Evolutionary conservation across 768 basidiomycete genomes (phyloP), one percentile per base, ranked within the genome.

Genomic region (Agrocybe praecox): DNA sequence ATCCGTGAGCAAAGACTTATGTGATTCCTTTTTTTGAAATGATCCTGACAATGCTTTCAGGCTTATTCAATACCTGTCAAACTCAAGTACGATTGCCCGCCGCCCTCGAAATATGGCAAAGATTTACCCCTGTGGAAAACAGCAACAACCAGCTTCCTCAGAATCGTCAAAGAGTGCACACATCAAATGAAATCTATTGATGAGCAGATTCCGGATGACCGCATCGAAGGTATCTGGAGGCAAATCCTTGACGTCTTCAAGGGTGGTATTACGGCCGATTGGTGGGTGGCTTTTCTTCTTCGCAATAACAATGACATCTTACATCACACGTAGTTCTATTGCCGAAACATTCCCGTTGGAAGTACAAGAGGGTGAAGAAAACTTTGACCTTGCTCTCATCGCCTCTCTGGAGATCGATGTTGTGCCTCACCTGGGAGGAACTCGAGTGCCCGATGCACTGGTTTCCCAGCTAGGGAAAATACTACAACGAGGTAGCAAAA

Each of bases 81-180:
- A 66, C 76, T 98, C 60, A 96, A 96, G 72, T 96, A 98, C 61
- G 94, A 96, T 33, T 97, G 96, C 69, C 96, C 96, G 0, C 75
- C 90, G 0, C 83, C 96, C 0, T 94, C 90, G 40, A 94, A 89
- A 67, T 93, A 86, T 66, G 94, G 92, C 2, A 88, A 92, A 52
- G 96, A 96, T 65, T 74, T 72, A 19, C 94, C 96, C 0, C 74
- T 99, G 2, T 98, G 96, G 96, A 96, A 95, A 74, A 95, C 94
- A 0, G 96, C 94, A n/a, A 94, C 90, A 2, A 82, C 79, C 14
- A 86, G 80, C 64, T 93, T 93, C 71, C 74, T 95, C 65, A 77
- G 78, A 14, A 80, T 92, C 29, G 87, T 92, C 44, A 89, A 85
- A 55, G 88, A 89, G 56, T 85, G 85, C 61, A 76, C 82, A 1